Percentiles rank a stretch among this genome's conserved stretches.
Conservation (phyloP, 768 basidiomycete genomes). For the Hygrocybe punicea region DNA sequence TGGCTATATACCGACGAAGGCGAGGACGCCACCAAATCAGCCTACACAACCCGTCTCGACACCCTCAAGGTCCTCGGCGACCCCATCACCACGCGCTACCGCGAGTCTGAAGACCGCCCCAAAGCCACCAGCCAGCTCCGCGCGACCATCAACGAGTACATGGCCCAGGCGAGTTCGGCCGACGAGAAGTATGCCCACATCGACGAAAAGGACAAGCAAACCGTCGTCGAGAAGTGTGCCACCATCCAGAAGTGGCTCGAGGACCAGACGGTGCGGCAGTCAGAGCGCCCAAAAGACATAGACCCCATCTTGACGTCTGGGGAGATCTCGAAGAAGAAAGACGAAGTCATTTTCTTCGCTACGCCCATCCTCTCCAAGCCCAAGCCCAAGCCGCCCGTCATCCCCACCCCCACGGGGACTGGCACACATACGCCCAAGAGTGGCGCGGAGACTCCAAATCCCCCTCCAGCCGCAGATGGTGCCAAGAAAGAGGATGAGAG, state of each 20-base stretch:
- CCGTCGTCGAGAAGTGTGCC: conserved; percentile 84
- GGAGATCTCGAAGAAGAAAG: conserved; percentile 87
- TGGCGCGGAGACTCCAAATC: conserved; percentile 55
- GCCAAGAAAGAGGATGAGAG: conserved; percentile 26
- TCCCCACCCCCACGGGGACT: conserved; percentile 37
- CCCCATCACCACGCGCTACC: conserved; percentile 79
- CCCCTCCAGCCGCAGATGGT: conserved; percentile 36
- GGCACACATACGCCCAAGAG: conserved; percentile 74
- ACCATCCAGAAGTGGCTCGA: conserved; percentile 94
- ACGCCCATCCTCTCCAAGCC: conserved; percentile 87
- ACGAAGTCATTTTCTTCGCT: conserved; percentile 88
- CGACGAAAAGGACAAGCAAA: conserved; percentile 80
- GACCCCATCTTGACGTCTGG: conserved; percentile 77
- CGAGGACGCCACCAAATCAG: conserved; percentile 93
- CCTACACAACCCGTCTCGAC: conserved; percentile 84
- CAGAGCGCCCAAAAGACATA: conserved; percentile 84
- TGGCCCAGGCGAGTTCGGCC: conserved; percentile 71
- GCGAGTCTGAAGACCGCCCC: conserved; percentile 79
- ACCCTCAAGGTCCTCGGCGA: conserved; percentile 82
- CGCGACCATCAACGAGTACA: conserved; percentile 84
- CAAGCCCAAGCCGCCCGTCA: conserved; percentile 81
- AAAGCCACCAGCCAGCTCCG: conserved; percentile 71
- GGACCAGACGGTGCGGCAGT: conserved; percentile 83
- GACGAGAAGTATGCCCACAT: conserved; percentile 92
- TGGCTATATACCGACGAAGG: conserved; percentile 98